Evolutionary conservation across 345 rosid genomes (phyloP).

Genomic region (Salix dunnii): DNA sequence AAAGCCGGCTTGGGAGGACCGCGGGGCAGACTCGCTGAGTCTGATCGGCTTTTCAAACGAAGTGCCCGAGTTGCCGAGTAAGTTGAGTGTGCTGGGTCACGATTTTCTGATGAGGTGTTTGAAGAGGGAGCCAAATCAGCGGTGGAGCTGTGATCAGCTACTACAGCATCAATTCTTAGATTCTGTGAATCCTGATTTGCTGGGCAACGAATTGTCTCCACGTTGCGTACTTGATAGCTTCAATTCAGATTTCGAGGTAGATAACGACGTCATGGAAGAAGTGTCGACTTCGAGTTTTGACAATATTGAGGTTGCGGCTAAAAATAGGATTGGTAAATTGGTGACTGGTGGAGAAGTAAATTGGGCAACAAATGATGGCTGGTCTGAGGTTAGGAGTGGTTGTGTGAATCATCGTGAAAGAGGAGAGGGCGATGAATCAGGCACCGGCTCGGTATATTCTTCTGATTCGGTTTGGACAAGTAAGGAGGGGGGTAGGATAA

Average conservation of each 20-base stretch:
- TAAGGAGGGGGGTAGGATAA: slow-evolving; percentile 8
- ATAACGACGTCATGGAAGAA: slow-evolving; percentile 7
- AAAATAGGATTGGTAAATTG: slow-evolving; percentile 41
- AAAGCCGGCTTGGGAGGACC: slow-evolving; percentile 67
- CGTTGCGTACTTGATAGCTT: slow-evolving; percentile 68
- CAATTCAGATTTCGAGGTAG: slow-evolving; percentile 38
- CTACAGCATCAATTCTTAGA: slow-evolving; percentile 56
- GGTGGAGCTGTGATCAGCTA: slow-evolving; percentile 81
- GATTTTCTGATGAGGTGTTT: slow-evolving; percentile 67
- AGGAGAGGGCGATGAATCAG: background rate
- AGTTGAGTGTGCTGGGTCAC: slow-evolving; percentile 44
- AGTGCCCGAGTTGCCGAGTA: slow-evolving; percentile 44
- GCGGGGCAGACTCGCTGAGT: slow-evolving; percentile 46
- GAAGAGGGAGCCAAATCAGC: slow-evolving; percentile 39
- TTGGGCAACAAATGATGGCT: slow-evolving; percentile 54
- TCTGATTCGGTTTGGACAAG: background rate
- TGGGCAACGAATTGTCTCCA: slow-evolving; percentile 48
- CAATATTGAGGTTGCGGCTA: slow-evolving; percentile 3
- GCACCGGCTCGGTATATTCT: slow-evolving; percentile 23
- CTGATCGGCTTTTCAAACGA: slow-evolving; percentile 57
- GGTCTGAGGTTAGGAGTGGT: slow-evolving; percentile 18
- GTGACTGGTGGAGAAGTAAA: slow-evolving; percentile 27
- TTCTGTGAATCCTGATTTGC: slow-evolving; percentile 17
- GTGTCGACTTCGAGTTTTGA: slow-evolving; percentile 12
- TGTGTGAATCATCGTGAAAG: background rate